Evolutionary conservation across 2,329 filamentous ascomycete species (phyloP), one percentile per base, ranked within the genome.

Genomic region (Incumbomyces delicatus): DNA sequence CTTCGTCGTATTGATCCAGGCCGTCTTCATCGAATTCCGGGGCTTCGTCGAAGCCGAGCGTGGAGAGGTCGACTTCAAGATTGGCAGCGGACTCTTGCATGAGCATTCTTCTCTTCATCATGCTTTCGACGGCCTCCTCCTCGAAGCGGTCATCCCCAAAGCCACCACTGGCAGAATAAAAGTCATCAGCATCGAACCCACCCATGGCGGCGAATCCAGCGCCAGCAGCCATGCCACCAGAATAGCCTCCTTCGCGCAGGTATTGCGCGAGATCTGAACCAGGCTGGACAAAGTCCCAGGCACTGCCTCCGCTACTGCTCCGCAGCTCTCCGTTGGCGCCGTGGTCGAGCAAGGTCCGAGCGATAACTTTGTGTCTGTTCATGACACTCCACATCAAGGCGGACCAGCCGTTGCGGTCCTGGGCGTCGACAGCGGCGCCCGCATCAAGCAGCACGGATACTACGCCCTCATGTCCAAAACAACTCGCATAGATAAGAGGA

Each of bases 351-450:
- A 98, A 71, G 10, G 88, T 74, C 66, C 96, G 96, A 31, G 90
- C 89, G 56, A 98, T 98, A 40, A 81, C 82, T 67, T 96, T 96
- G 67, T 98, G 92, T 48, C 89, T 75, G 65, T 98, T 98, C 47
- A 92, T 98, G 87, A 96, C 96, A 41, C 92, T 90, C 92, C 92
- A 98, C 89, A 98, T 98, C 51, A 98, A 74, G 12, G 92, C 86
- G 59, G 87, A 96, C 92, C 92, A 98, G 61, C 94, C 84, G 62
- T 96, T 96, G 53, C 83, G 85, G 63, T 98, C 92, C 66, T 96
- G 90, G 58, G 83, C 83, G 67, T 98, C 88, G 44, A 96, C 88
- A 58, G 87, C 78, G 33, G 84, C 90, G 18, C 90, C 89, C 8
- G 87, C 87, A 49, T 87, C 78, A 44, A 98, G 78, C 43, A 98